Evolutionary conservation across 192 early-diverging fungal genomes (phyloP), one percentile per base, ranked within the genome.

Genomic region (Powellomyces hirtus): DNA sequence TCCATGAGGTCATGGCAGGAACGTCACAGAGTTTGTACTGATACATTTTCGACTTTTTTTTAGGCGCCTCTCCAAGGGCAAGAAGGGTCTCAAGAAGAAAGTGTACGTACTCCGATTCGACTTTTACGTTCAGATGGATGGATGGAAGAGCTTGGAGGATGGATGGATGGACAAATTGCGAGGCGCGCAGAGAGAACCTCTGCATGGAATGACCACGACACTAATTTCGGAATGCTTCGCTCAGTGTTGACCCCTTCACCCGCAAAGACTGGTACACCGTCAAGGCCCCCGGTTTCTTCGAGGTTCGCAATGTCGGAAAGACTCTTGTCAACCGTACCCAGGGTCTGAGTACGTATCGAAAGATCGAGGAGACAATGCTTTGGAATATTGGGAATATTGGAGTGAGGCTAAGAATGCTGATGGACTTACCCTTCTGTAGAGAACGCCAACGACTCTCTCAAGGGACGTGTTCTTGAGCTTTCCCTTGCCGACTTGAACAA

Each of bases 181-280:
- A 6, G 42, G 14, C 26, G 44, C 20, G 22, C 20, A 33, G 55
- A 27, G 20, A 58, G 38, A 38, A 49, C 26, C 46, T 49, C 46
- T 49, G 46, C 46, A 5, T 24, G 40, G 56, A 3, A 2, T 22
- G 27, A 20, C 10, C 31, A 11, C n/a, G 33, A 44, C 69, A 29
- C 46, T 3, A 49, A 64, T 16, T n/a, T 45, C n/a, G 14, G 22
- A 71, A 59, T 59, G 18, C 20, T n/a, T 24, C 40, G 37, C 57
- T 18, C 81, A 94, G 91, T 77, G 88, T 98, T 79, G 97, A 99
- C 81, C 96, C 97, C 79, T 99, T 98, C 90, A 92, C 92, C 86
- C 92, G 97, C 71, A 99, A 99, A 86, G 97, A 99, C 81, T 99
- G 97, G 97, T 99, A 98, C 80, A 95, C 97, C 80, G 89, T 99